phyloP scores from a whole-genome alignment of 345 rosid species.

The Triadica sebifera region DNA sequence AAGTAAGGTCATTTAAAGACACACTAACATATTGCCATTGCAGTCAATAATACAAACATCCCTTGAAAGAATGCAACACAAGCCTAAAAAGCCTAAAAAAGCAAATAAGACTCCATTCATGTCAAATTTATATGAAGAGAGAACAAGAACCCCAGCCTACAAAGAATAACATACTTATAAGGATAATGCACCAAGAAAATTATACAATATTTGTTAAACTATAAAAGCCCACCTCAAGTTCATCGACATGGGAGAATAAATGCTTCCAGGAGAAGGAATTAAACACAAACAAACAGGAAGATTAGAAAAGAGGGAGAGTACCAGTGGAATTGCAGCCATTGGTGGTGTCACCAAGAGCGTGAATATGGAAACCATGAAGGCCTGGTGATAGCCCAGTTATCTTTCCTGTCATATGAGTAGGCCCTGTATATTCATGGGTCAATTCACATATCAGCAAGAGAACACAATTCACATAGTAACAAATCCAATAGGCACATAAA shows the following conservation, averaged over 20 bases:
- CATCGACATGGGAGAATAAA: neutral
- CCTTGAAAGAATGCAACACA: neutral
- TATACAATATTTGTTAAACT: neutral
- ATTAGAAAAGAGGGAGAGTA: constrained; percentile 5
- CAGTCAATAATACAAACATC: neutral
- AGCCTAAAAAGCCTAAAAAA: constrained; percentile 1
- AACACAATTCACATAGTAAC: neutral
- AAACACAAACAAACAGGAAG: neutral
- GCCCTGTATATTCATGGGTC: constrained; percentile 40
- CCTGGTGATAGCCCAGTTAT: constrained; percentile 79
- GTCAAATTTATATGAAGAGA: neutral
- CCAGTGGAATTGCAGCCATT: constrained; percentile 98
- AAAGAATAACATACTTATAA: neutral
- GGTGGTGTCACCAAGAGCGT: constrained; percentile 88
- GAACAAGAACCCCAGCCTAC: neutral
- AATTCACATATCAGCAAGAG: neutral
- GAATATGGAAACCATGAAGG: constrained; percentile 86
- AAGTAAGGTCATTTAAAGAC: neutral
- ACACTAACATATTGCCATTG: neutral
- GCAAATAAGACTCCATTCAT: neutral
- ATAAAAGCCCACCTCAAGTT: constrained; percentile 1
- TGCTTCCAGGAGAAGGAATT: neutral
- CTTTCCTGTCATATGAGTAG: constrained; percentile 70
- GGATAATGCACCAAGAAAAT: neutral
- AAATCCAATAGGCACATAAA: neutral